Conservation (phyloP, 2,329 filamentous ascomycete genomes). For the Stagonosporopsis vannaccii region DNA sequence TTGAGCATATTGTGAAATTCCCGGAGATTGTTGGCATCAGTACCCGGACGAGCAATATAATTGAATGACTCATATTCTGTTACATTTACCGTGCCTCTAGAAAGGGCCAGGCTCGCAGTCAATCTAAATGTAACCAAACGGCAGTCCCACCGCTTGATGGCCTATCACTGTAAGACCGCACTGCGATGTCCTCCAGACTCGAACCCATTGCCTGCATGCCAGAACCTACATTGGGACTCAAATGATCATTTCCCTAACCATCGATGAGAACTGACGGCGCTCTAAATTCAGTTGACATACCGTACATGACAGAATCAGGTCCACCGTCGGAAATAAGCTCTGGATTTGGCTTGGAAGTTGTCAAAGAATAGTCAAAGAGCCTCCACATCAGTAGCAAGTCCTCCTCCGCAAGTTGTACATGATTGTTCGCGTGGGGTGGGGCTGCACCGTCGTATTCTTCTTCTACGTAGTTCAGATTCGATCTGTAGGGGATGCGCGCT, state of each 20-base stretch:
- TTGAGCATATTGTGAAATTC: background rate
- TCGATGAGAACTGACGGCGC: background rate
- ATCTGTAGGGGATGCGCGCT: constrained; percentile 4
- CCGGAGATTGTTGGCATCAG: background rate
- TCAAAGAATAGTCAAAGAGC: constrained; percentile 14
- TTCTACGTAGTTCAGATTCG: constrained; percentile 15
- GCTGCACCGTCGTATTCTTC: constrained; percentile 16
- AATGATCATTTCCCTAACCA: background rate
- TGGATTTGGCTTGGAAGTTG: constrained; percentile 1
- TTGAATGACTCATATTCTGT: background rate
- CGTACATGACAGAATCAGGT: background rate
- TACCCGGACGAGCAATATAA: background rate
- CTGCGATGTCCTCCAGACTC: background rate
- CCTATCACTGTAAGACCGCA: background rate
- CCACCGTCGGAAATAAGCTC: background rate
- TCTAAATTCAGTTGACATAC: background rate
- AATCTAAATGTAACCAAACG: background rate
- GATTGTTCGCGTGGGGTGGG: background rate
- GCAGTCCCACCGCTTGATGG: background rate
- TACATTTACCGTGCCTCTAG: background rate
- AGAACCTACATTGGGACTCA: background rate
- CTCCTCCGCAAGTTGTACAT: constrained; percentile 11
- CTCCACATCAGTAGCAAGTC: constrained; percentile 14
- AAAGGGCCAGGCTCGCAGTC: background rate
- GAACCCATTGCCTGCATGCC: background rate